A percentile compares a stretch with the other conserved stretches of the same genome.
phyloP scores from a whole-genome alignment of 106 monocot species.

The Dendrobium officinale region DNA sequence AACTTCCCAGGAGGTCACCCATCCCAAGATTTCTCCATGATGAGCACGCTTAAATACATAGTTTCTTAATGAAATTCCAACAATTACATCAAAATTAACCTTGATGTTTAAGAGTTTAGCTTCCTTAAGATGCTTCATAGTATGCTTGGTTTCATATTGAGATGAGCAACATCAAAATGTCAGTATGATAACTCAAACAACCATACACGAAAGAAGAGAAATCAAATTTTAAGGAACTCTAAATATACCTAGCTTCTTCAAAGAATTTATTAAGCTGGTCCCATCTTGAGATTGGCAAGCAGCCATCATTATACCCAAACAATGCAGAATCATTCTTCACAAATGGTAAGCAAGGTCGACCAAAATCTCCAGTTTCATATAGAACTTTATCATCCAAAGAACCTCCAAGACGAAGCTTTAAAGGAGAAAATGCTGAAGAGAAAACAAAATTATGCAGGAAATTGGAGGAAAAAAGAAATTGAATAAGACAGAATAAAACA shows the following conservation, averaged over 20 bases:
- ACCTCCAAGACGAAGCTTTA: constrained; percentile 82
- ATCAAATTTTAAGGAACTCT: not conserved
- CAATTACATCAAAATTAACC: too few relatives aligned
- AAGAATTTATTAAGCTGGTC: constrained; percentile 93
- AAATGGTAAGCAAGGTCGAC: constrained; percentile 42
- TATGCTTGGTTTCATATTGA: too few relatives aligned
- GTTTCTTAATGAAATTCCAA: too few relatives aligned
- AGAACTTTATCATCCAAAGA: constrained; percentile 87
- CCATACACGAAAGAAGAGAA: not conserved
- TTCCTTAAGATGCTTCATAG: too few relatives aligned
- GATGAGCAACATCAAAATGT: not conserved
- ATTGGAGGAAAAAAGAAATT: not conserved
- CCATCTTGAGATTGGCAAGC: constrained; percentile 84
- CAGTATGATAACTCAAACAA: too few relatives aligned
- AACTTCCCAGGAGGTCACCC: too few relatives aligned
- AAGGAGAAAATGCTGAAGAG: constrained; percentile 73
- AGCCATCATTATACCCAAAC: constrained; percentile 76
- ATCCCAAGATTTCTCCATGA: too few relatives aligned
- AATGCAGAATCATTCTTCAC: constrained; percentile 54
- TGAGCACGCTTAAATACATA: too few relatives aligned
- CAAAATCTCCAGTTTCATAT: constrained; percentile 41
- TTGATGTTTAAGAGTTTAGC: too few relatives aligned
- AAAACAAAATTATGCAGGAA: not conserved
- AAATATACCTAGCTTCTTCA: constrained; percentile 36
- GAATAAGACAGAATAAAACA: not conserved